Percentiles rank a stretch among this genome's conserved stretches.
Evolutionary conservation across 108 stramenopile species (phyloP).

Genomic region (Pseudonitzschia multiseries): DNA sequence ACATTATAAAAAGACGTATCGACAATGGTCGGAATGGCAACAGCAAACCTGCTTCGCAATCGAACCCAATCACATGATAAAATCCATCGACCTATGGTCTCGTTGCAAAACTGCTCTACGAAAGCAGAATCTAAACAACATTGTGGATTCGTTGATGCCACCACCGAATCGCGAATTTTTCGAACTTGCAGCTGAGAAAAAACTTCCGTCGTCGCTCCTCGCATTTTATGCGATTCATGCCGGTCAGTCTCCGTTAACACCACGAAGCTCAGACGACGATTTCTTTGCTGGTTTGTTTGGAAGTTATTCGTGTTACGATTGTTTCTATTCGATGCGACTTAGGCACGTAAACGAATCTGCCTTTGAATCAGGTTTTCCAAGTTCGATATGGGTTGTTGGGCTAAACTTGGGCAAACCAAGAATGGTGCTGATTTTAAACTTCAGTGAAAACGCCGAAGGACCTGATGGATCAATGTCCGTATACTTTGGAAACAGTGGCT

Average conservation of each 20-base stretch:
- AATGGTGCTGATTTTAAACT: background rate
- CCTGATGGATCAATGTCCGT: background rate
- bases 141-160: slow-evolving; percentile 13
- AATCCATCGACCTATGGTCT: slow-evolving; percentile 5
- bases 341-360: slow-evolving; percentile 9
- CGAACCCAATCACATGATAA: slow-evolving; percentile 10
- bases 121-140: background rate
- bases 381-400: background rate
- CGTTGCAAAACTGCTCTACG: slow-evolving; percentile 12
- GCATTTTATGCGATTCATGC: slow-evolving; percentile 24
- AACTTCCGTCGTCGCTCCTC: slow-evolving; percentile 18
- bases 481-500: background rate
- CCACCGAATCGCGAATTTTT: slow-evolving; percentile 5
- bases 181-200: background rate
- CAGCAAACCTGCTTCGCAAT: slow-evolving; percentile 1
- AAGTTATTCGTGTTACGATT: slow-evolving; percentile 24
- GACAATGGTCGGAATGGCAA: slow-evolving; percentile 8
- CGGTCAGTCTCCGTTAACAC: slow-evolving; percentile 12
- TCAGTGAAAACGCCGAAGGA: background rate
- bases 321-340: slow-evolving; percentile 22
- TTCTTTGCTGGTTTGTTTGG: slow-evolving; percentile 23
- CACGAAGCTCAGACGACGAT: slow-evolving; percentile 7
- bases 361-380: background rate
- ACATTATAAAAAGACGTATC: background rate
- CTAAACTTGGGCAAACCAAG: slow-evolving; percentile 6